Evolutionary conservation across 1,139 yeast species (phyloP).

Genomic region (Kodamaea sp.): DNA sequence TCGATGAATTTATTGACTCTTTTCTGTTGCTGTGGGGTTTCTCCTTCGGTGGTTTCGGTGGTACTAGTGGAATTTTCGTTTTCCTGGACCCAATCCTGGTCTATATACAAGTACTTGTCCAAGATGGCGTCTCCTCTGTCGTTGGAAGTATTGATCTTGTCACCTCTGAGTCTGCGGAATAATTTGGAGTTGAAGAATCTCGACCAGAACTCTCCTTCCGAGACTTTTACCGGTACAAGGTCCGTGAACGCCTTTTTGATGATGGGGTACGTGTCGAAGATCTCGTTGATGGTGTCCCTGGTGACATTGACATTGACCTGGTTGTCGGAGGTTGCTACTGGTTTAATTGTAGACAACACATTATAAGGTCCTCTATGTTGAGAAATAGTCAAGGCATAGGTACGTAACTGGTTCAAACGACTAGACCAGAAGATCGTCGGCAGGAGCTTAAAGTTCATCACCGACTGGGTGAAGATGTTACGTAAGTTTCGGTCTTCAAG

Average conservation of each 20-base stretch:
- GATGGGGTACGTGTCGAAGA: constrained; percentile 90
- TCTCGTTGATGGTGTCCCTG: constrained; percentile 84
- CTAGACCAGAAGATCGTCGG: constrained; percentile 89
- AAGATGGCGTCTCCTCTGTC: constrained; percentile 83
- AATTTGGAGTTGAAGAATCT: constrained; percentile 88
- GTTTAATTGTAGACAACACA: constrained; percentile 89
- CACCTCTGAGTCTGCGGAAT: constrained; percentile 88
- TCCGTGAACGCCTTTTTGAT: constrained; percentile 90
- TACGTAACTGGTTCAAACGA: constrained; percentile 74
- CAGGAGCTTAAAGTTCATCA: constrained; percentile 73
- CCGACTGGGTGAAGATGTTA: constrained; percentile 83
- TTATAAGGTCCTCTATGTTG: constrained; percentile 94
- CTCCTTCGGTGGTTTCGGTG: constrained; percentile 8
- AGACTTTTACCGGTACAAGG: constrained; percentile 75
- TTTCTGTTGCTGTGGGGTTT: constrained; percentile 13
- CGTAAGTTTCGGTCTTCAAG: constrained; percentile 70
- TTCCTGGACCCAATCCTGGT: constrained; percentile 48
- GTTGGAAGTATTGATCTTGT: constrained; percentile 64
- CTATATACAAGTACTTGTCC: constrained; percentile 77
- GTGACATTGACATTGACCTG: constrained; percentile 92
- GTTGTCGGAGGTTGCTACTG: constrained; percentile 86
- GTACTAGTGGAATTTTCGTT: constrained; percentile 21
- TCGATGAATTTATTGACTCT: constrained; percentile 64
- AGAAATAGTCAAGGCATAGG: constrained; percentile 79
- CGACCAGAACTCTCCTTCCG: constrained; percentile 97